phyloP scores from a whole-genome alignment of 164 flowering plant species.

The Annona squamosa region DNA sequence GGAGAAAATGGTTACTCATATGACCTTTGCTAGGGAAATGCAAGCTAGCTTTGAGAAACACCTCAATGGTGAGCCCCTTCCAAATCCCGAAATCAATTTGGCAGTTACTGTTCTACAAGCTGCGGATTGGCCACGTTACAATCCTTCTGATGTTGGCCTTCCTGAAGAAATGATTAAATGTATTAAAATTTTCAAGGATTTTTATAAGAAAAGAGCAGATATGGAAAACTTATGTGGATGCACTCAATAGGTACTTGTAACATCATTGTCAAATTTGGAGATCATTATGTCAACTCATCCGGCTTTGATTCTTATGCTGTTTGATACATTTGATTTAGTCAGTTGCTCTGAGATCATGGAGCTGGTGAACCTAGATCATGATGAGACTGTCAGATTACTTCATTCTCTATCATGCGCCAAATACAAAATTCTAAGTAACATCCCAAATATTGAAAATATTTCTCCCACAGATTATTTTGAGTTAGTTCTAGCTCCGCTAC shows the following conservation, averaged over 20 bases:
- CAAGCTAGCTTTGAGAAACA: conserved; percentile 69
- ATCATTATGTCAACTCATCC: conserved; percentile 80
- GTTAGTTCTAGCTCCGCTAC: conserved; percentile 71
- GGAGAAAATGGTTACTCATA: conserved; percentile 95
- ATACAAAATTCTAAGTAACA: conserved; percentile 65
- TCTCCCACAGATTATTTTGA: conserved; percentile 56
- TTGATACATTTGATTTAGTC: conserved; percentile 59
- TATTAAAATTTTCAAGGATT: conserved; percentile 77
- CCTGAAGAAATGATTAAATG: conserved; percentile 77
- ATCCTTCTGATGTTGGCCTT: conserved; percentile 67
- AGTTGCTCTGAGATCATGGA: conserved; percentile 72
- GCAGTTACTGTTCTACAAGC: conserved; percentile 76
- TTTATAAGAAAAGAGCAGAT: conserved; percentile 79
- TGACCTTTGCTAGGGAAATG: conserved; percentile 69
- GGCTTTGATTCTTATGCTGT: conserved; percentile 70
- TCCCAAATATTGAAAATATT: conserved; percentile 54
- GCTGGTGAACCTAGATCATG: conserved; percentile 69
- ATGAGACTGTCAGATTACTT: conserved; percentile 64
- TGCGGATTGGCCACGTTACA: conserved; percentile 84
- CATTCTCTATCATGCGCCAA: conserved; percentile 90
- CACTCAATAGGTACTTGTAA: conserved; percentile 86
- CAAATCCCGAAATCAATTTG: conserved; percentile 69
- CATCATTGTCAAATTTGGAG: conserved; percentile 83
- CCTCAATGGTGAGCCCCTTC: conserved; percentile 37
- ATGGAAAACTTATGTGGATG: conserved; percentile 88